These are phyloP conservation scores for Tuber umbilicatum DNA, from an alignment of 495 filamentous ascomycete genomes.

Conservation along the genomic window DNA sequence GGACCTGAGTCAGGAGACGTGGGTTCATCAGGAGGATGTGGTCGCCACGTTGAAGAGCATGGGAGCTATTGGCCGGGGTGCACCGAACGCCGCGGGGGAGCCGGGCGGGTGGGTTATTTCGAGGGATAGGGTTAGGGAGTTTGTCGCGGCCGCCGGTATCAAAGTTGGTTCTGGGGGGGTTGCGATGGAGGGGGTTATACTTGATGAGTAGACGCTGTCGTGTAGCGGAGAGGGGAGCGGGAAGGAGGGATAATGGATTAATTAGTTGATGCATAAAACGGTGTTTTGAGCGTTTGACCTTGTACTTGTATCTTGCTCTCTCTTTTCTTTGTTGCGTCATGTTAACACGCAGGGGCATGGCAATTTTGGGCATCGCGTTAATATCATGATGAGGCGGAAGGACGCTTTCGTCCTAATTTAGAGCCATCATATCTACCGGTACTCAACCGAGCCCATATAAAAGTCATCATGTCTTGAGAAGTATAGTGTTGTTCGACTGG, in stretches of 20 bases:
- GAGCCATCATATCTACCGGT: too few relatives aligned
- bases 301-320: neutral
- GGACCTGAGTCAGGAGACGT: constrained; percentile 34
- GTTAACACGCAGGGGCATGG: neutral
- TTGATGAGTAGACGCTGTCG: neutral
- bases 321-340: neutral
- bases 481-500: neutral
- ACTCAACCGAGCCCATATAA: neutral
- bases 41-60: constrained; percentile 26
- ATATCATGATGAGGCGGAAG: too few relatives aligned
- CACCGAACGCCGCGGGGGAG: neutral
- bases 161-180: neutral
- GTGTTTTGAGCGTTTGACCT: neutral
- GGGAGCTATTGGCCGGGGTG: constrained; percentile 25
- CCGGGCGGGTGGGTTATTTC: neutral
- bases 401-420: too few relatives aligned
- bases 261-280: neutral
- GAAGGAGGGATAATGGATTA: neutral
- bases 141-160: neutral
- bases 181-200: neutral
- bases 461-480: neutral
- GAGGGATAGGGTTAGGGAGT: neutral
- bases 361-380: too few relatives aligned
- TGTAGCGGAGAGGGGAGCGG: neutral
- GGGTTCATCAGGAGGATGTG: constrained; percentile 38